A percentile compares a stretch with the other conserved stretches of the same genome.
Conservation (phyloP, 108 stramenopile species). For the Nitzschia sp. region DNA sequence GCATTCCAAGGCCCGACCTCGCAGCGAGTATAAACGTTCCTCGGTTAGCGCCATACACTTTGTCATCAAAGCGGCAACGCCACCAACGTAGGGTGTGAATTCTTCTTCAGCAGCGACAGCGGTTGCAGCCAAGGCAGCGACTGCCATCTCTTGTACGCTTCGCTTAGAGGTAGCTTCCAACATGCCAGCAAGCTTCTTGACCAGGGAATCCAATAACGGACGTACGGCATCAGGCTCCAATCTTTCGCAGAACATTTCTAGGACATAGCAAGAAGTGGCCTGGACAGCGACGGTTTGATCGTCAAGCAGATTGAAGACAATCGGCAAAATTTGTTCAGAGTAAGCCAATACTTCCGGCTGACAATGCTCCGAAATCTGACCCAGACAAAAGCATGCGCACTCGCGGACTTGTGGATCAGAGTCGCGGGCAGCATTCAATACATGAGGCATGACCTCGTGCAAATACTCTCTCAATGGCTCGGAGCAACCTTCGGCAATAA, state of each 20-base stretch:
- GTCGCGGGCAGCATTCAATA: slow-evolving; percentile 83
- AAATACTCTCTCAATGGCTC: slow-evolving; percentile 84
- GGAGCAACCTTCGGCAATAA: slow-evolving; percentile 93
- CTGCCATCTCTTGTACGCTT: slow-evolving; percentile 96
- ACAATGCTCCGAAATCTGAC: slow-evolving; percentile 97
- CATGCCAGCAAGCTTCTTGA: slow-evolving; percentile 89
- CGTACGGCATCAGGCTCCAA: slow-evolving; percentile 93
- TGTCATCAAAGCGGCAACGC: slow-evolving; percentile 81
- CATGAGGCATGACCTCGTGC: slow-evolving; percentile 78
- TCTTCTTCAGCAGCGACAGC: slow-evolving; percentile 96
- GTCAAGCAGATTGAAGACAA: slow-evolving; percentile 91
- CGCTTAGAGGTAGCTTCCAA: slow-evolving; percentile 88
- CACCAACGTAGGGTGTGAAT: slow-evolving; percentile 93
- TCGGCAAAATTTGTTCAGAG: slow-evolving; percentile 89
- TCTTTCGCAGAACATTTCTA: slow-evolving; percentile 99
- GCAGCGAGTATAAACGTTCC: slow-evolving; percentile 77
- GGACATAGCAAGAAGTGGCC: slow-evolving; percentile 94
- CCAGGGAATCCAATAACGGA: slow-evolving; percentile 89
- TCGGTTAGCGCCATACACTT: slow-evolving; percentile 83
- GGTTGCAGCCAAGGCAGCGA: slow-evolving; percentile 95
- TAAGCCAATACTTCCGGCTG: slow-evolving; percentile 95
- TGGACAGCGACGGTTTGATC: slow-evolving; percentile 88
- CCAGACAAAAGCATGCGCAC: slow-evolving; percentile 96
- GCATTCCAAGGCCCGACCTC: slow-evolving; percentile 96
- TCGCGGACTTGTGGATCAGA: slow-evolving; percentile 88